Conservation (phyloP, 1,284 basidiomycete genomes). For the Sanguinoderma infundibulare region DNA sequence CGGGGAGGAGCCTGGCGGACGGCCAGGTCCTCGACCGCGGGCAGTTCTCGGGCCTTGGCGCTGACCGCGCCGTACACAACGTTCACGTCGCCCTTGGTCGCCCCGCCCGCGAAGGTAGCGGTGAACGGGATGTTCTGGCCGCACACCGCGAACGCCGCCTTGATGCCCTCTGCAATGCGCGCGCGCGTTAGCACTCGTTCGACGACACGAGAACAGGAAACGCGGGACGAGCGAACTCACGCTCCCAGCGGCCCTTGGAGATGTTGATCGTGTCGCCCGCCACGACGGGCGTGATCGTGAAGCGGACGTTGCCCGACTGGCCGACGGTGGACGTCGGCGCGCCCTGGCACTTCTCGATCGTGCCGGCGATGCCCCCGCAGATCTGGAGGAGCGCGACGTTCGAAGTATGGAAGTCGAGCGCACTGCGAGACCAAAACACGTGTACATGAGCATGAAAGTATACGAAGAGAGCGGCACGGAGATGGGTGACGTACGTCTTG, state of each 20-base stretch:
- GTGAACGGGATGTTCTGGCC: slow-evolving; percentile 37
- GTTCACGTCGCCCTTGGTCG: slow-evolving; percentile 34
- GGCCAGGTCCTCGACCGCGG: too few relatives aligned
- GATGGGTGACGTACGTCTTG: slow-evolving; percentile 14
- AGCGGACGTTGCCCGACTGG: slow-evolving; percentile 31
- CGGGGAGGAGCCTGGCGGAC: too few relatives aligned
- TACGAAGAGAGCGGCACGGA: not conserved
- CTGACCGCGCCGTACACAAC: slow-evolving; percentile 21
- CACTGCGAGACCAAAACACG: slow-evolving; percentile 13
- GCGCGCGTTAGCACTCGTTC: not conserved
- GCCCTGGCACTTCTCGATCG: slow-evolving; percentile 39
- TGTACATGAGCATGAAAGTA: not conserved
- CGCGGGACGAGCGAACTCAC: slow-evolving; percentile 11
- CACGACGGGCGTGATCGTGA: slow-evolving; percentile 35
- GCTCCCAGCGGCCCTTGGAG: slow-evolving; percentile 42
- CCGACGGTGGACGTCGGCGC: slow-evolving; percentile 35
- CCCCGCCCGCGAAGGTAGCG: slow-evolving; percentile 36
- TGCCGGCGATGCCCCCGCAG: slow-evolving; percentile 38
- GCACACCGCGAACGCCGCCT: slow-evolving; percentile 35
- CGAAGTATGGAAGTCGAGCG: slow-evolving; percentile 37
- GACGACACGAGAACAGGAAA: slow-evolving; percentile 1
- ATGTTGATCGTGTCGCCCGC: slow-evolving; percentile 37
- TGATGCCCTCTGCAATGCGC: slow-evolving; percentile 31
- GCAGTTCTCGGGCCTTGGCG: too few relatives aligned
- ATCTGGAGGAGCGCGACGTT: slow-evolving; percentile 39